Conservation (phyloP, 179 eudicot species). For the Camellia oleifera region DNA sequence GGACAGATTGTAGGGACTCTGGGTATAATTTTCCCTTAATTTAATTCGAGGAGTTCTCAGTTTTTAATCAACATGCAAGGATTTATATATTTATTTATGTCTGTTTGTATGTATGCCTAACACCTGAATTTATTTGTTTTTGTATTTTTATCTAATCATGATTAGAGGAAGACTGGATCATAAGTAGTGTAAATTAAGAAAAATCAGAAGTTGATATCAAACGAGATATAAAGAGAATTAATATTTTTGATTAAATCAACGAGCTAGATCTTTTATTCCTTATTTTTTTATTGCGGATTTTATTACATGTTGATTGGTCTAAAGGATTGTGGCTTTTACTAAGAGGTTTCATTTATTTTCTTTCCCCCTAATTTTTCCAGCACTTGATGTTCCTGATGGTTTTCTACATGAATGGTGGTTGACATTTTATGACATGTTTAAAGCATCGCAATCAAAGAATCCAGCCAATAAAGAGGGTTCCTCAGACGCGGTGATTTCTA, state of each 20-base stretch:
- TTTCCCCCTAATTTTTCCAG: constrained; percentile 1
- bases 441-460: not conserved
- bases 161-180: not conserved
- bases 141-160: not conserved
- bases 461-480: not conserved
- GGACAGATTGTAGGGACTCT: too few relatives aligned
- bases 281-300: not conserved
- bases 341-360: not conserved
- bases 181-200: not conserved
- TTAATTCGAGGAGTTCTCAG: too few relatives aligned
- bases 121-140: too few relatives aligned
- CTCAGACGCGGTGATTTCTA: constrained; percentile 9
- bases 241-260: not conserved
- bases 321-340: not conserved
- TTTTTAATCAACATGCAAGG: too few relatives aligned
- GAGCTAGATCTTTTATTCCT: not conserved
- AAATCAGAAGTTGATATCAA: not conserved
- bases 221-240: not conserved
- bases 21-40: too few relatives aligned
- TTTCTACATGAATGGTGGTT: constrained; percentile 17
- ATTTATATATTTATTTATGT: too few relatives aligned
- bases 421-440: constrained; percentile 4
- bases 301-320: not conserved
- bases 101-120: too few relatives aligned
- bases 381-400: constrained; percentile 14